Conservation (phyloP, 2,329 filamentous ascomycete genomes). For the Nemania bipapillata region DNA sequence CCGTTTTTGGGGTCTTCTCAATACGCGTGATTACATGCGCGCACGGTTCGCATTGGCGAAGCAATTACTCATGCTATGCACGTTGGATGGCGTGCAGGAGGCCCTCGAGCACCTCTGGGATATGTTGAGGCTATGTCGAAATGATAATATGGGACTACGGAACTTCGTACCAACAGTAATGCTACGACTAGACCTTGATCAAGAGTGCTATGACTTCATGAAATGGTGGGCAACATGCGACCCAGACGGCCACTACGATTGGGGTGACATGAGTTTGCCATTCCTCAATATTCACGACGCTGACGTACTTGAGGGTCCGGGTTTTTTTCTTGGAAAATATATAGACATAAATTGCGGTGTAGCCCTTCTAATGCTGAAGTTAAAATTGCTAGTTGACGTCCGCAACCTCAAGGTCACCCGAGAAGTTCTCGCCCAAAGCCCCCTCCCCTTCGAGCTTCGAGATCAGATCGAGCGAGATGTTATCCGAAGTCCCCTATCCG, state of each 20-base stretch:
- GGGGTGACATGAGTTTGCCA: slow-evolving; percentile 49
- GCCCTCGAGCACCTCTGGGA: slow-evolving; percentile 56
- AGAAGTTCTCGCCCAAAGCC: slow-evolving; percentile 34
- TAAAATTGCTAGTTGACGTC: slow-evolving; percentile 48
- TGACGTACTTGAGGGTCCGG: slow-evolving; percentile 40
- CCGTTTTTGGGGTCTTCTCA: slow-evolving; percentile 56
- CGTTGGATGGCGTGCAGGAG: slow-evolving; percentile 51
- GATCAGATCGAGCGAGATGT: slow-evolving; percentile 39
- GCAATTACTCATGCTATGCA: slow-evolving; percentile 51
- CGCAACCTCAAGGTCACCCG: slow-evolving; percentile 42
- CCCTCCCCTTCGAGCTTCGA: slow-evolving; percentile 40
- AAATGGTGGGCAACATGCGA: slow-evolving; percentile 51
- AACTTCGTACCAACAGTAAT: slow-evolving; percentile 55
- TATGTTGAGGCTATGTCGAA: slow-evolving; percentile 58
- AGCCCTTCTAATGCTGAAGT: slow-evolving; percentile 43
- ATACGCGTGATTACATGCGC: slow-evolving; percentile 60
- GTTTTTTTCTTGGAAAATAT: slow-evolving; percentile 20
- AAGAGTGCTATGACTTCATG: slow-evolving; percentile 61
- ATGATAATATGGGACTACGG: slow-evolving; percentile 59
- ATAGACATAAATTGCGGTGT: slow-evolving; percentile 29
- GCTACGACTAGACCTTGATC: slow-evolving; percentile 60
- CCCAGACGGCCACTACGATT: slow-evolving; percentile 49
- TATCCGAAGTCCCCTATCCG: slow-evolving; percentile 45
- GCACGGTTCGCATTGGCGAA: slow-evolving; percentile 51
- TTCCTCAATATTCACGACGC: slow-evolving; percentile 41